Evolutionary conservation across 176 grass and related monocot species (phyloP).

Genomic region (Musa itinerans): DNA sequence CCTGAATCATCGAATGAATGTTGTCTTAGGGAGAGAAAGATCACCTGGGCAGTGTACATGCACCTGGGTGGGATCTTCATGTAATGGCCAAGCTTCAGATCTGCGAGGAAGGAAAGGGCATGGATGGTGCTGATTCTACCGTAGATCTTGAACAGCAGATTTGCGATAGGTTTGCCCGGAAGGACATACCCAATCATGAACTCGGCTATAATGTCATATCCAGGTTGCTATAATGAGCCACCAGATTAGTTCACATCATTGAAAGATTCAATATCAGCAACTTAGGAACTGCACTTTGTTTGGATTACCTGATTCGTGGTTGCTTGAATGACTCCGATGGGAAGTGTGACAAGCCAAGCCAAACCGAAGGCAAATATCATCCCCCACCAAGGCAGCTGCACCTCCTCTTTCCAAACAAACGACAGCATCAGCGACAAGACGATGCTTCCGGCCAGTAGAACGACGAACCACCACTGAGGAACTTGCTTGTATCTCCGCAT

Average conservation of each 20-base stretch:
- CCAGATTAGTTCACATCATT: background rate
- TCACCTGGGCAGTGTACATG: slow-evolving; percentile 91
- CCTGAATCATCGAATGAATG: no score
- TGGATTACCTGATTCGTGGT: slow-evolving; percentile 80
- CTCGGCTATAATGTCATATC: slow-evolving; percentile 95
- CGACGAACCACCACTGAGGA: slow-evolving; percentile 93
- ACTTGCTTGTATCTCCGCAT: slow-evolving; percentile 94
- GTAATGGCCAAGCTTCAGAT: slow-evolving; percentile 96
- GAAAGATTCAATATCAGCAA: background rate
- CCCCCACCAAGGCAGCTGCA: slow-evolving; percentile 99
- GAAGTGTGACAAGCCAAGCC: slow-evolving; percentile 79
- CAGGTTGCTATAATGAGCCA: slow-evolving; percentile 53
- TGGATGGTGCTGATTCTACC: slow-evolving; percentile 94
- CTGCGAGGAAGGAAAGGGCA: slow-evolving; percentile 87
- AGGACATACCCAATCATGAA: slow-evolving; percentile 88
- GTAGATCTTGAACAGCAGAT: slow-evolving; percentile 96
- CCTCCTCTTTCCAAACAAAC: slow-evolving; percentile 69
- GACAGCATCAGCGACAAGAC: slow-evolving; percentile 69
- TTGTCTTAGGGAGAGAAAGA: no score
- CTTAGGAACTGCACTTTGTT: background rate
- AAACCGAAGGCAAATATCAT: slow-evolving; percentile 91
- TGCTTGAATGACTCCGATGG: slow-evolving; percentile 93
- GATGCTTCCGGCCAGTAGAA: slow-evolving; percentile 71
- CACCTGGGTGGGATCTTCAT: slow-evolving; percentile 98
- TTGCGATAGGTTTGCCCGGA: slow-evolving; percentile 94